These are phyloP conservation scores for Vaccinium corymbosum DNA, from an alignment of 148 eudicot species.

Conservation along the genomic window DNA sequence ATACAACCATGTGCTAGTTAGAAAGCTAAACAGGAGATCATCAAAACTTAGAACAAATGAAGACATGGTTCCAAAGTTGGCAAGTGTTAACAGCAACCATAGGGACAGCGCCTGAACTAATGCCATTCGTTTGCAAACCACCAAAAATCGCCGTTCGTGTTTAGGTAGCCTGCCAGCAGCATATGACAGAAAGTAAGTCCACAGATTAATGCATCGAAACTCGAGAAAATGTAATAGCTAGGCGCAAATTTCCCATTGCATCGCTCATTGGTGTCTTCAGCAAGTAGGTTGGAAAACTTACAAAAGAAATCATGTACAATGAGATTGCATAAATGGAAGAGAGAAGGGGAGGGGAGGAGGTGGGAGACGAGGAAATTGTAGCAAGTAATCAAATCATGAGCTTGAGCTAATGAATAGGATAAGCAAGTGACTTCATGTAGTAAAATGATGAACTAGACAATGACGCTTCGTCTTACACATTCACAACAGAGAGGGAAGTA, in stretches of 20 bases:
- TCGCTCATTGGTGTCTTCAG: not conserved
- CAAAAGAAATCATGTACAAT: not conserved
- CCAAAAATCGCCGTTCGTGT: not conserved
- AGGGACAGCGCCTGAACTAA: not conserved
- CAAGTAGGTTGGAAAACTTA: not conserved
- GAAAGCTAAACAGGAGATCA: not conserved
- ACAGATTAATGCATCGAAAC: not conserved
- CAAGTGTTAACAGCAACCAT: not conserved
- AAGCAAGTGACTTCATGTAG: not conserved
- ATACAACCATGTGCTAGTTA: not conserved
- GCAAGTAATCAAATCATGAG: not conserved
- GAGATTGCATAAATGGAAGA: conserved; percentile 8
- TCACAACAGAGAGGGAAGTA: not conserved
- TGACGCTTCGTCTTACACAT: not conserved
- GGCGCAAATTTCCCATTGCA: not conserved
- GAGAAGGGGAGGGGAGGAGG: not conserved
- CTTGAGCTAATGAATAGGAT: not conserved
- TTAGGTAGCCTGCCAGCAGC: not conserved
- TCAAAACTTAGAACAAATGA: not conserved
- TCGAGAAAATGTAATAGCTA: not conserved
- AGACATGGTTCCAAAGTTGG: not conserved
- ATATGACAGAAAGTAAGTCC: not conserved
- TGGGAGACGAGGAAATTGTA: not conserved
- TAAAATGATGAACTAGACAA: not conserved
- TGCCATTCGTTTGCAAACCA: not conserved